phyloP scores from a whole-genome alignment of 2,329 filamentous ascomycete genomes.

The Pleurostoma richardsiae region DNA sequence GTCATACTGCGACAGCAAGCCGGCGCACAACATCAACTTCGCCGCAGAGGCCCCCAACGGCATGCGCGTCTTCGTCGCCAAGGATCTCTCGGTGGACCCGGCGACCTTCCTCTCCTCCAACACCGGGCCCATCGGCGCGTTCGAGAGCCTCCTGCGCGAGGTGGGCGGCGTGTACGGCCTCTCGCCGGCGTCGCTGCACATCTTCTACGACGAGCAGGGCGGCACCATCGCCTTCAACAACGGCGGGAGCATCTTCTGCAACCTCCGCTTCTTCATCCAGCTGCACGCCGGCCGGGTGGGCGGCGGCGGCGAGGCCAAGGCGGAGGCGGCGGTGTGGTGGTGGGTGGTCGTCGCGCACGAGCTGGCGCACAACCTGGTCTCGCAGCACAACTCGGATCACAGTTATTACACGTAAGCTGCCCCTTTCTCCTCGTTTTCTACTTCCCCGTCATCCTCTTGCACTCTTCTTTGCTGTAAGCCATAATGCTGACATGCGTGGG shows the following conservation, averaged over 20 bases:
- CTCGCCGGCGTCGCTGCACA: slow-evolving; percentile 64
- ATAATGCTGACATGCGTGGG: slow-evolving; percentile 11
- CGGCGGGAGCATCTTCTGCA: slow-evolving; percentile 86
- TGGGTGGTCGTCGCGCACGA: slow-evolving; percentile 96
- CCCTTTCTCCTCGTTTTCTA: background rate
- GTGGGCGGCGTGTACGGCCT: slow-evolving; percentile 70
- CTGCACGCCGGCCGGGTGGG: slow-evolving; percentile 58
- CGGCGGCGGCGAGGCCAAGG: slow-evolving; percentile 38
- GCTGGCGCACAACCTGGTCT: slow-evolving; percentile 87
- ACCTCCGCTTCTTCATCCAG: slow-evolving; percentile 79
- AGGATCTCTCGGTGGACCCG: slow-evolving; percentile 40
- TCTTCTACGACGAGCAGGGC: slow-evolving; percentile 78
- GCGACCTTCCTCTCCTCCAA: slow-evolving; percentile 58
- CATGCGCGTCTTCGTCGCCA: slow-evolving; percentile 69
- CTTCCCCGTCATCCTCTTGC: no score
- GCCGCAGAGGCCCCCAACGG: slow-evolving; percentile 65
- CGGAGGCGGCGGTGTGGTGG: slow-evolving; percentile 80
- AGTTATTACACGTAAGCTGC: slow-evolving; percentile 69
- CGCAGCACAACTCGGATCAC: slow-evolving; percentile 71
- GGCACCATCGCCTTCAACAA: slow-evolving; percentile 91
- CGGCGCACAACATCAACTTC: slow-evolving; percentile 68
- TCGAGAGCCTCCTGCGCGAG: slow-evolving; percentile 65
- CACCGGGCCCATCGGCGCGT: slow-evolving; percentile 58
- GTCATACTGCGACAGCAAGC: slow-evolving; percentile 78
- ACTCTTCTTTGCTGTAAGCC: background rate